A percentile compares a stretch with the other conserved stretches of the same genome.
phyloP scores from a whole-genome alignment of 2,329 filamentous ascomycete species.

The Bipolaris sorokiniana region DNA sequence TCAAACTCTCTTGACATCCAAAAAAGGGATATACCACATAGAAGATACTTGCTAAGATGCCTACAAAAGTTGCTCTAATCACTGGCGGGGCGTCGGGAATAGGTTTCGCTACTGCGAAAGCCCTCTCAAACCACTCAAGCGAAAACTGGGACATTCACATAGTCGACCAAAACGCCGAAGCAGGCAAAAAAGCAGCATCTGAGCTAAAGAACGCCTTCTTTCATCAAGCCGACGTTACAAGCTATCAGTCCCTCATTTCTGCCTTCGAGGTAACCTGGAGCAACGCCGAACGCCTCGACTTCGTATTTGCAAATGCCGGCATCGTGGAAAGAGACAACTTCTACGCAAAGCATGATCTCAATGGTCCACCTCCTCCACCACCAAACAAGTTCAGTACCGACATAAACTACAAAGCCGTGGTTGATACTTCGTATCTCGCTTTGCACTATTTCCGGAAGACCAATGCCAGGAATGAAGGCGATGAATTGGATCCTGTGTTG shows the following conservation, averaged over 20 bases:
- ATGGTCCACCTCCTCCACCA: slow-evolving; percentile 34
- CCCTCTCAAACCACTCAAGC: slow-evolving; percentile 39
- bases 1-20: too few species aligned
- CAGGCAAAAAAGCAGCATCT: slow-evolving; percentile 40
- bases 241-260: slow-evolving; percentile 44
- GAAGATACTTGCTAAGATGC: slow-evolving; percentile 9
- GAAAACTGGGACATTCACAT: slow-evolving; percentile 51
- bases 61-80: slow-evolving; percentile 65
- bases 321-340: slow-evolving; percentile 53
- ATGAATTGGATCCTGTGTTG: slow-evolving; percentile 32
- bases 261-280: slow-evolving; percentile 51
- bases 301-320: slow-evolving; percentile 59
- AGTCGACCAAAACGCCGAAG: slow-evolving; percentile 49
- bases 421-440: slow-evolving; percentile 51
- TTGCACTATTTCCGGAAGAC: slow-evolving; percentile 50
- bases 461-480: slow-evolving; percentile 23
- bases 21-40: too few species aligned
- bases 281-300: slow-evolving; percentile 49
- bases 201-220: slow-evolving; percentile 44
- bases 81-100: slow-evolving; percentile 73
- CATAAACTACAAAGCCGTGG: slow-evolving; percentile 47
- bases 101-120: slow-evolving; percentile 52
- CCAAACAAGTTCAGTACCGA: slow-evolving; percentile 48
- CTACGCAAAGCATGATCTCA: slow-evolving; percentile 45
- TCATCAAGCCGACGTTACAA: slow-evolving; percentile 49